Percentiles rank a stretch among this genome's conserved stretches.
Conservation (phyloP, 768 basidiomycete genomes). For the Cyathus striatus region DNA sequence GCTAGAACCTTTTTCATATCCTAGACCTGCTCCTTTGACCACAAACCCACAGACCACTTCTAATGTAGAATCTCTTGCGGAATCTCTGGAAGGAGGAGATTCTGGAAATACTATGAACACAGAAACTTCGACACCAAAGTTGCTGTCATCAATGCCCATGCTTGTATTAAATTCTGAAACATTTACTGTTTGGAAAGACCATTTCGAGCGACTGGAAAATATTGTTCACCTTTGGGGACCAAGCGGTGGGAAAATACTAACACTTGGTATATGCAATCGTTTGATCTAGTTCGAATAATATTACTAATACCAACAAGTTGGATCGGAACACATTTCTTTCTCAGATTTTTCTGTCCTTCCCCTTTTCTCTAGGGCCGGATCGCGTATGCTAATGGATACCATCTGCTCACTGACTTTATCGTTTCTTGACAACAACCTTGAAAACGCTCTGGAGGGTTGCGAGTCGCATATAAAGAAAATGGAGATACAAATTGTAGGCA, state of each 20-base stretch:
- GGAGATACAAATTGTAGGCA: slow-evolving; percentile 34
- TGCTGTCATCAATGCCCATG: slow-evolving; percentile 26
- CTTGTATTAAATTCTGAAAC: slow-evolving; percentile 72
- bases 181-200: slow-evolving; percentile 76
- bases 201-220: slow-evolving; percentile 55
- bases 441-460: slow-evolving; percentile 22
- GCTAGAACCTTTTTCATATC: slow-evolving; percentile 69
- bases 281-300: not conserved
- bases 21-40: slow-evolving; percentile 38
- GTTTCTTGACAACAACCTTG: slow-evolving; percentile 36
- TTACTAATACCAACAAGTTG: slow-evolving; percentile 23
- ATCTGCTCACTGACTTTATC: slow-evolving; percentile 32
- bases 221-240: slow-evolving; percentile 54
- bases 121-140: slow-evolving; percentile 4
- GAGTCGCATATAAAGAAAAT: slow-evolving; percentile 25
- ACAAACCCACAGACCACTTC: not conserved
- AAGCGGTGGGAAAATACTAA: slow-evolving; percentile 35
- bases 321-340: slow-evolving; percentile 38
- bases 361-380: slow-evolving; percentile 25
- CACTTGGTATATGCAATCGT: slow-evolving; percentile 31
- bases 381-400: slow-evolving; percentile 25
- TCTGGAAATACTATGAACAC: slow-evolving; percentile 5
- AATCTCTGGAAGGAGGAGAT: slow-evolving; percentile 5
- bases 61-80: not conserved
- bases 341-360: slow-evolving; percentile 45